Conservation (phyloP, 106 monocot genomes). For the Dactylorhiza incarnata region DNA sequence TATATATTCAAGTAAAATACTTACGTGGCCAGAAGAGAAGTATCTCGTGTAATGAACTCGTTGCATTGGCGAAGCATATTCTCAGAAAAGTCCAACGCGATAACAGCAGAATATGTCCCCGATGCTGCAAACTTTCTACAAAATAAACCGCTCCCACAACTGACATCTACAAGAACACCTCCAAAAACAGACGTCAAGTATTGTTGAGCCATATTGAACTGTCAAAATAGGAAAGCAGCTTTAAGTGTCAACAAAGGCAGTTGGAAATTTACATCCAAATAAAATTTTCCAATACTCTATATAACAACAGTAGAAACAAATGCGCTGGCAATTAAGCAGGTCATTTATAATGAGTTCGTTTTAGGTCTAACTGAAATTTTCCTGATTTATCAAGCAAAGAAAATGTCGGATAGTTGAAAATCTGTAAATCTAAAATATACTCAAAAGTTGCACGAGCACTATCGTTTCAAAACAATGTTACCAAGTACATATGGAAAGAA, state of each 20-base stretch:
- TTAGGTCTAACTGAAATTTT: slow-evolving; percentile 1
- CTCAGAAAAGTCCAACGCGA: slow-evolving; percentile 95
- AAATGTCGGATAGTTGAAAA: neutral
- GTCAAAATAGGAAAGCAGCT: slow-evolving; percentile 13
- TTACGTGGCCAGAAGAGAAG: slow-evolving; percentile 16
- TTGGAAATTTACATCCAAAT: neutral
- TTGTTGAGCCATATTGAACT: slow-evolving; percentile 96
- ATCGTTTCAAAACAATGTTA: too few relatives aligned
- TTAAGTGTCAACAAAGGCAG: neutral
- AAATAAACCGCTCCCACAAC: slow-evolving; percentile 97
- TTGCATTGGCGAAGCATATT: slow-evolving; percentile 98
- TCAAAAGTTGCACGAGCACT: neutral
- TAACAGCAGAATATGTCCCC: slow-evolving; percentile 69
- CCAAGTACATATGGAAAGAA: too few relatives aligned
- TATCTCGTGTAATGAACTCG: slow-evolving; percentile 78
- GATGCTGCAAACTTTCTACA: slow-evolving; percentile 91
- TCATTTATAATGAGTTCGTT: neutral
- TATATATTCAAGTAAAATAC: neutral
- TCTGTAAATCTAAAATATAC: neutral
- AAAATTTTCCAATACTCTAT: neutral
- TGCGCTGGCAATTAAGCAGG: neutral
- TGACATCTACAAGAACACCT: slow-evolving; percentile 92
- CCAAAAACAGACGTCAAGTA: slow-evolving; percentile 79
- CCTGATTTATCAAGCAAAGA: neutral
- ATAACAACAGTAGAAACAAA: neutral